These are phyloP conservation scores for Eimeria sp. DNA, from an alignment of 169 alveolate species.

Conservation along the genomic window DNA sequence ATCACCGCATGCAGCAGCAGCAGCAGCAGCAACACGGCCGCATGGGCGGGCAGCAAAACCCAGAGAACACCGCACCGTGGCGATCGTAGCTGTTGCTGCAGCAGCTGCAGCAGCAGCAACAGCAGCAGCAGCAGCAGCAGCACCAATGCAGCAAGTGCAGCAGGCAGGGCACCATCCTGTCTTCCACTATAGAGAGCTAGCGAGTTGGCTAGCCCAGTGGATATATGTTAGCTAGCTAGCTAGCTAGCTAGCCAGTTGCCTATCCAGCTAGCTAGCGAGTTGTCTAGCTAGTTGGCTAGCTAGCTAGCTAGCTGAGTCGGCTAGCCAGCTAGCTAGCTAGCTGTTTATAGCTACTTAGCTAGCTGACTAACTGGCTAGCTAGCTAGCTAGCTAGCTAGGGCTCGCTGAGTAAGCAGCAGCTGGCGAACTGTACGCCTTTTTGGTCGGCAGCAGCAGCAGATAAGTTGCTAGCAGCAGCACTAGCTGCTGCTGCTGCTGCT, in stretches of 20 bases:
- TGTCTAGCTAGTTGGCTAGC: background rate
- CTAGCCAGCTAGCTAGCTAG: conserved; percentile 19
- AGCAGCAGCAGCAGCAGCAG: background rate
- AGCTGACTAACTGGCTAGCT: background rate
- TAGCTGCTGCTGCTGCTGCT: conserved; percentile 29
- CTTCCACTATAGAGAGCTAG: background rate
- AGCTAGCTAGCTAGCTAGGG: background rate
- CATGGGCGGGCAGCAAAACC: background rate
- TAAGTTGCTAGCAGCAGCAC: background rate
- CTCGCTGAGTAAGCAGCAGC: background rate
- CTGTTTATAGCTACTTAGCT: background rate
- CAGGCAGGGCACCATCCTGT: background rate
- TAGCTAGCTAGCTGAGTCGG: background rate
- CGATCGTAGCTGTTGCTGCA: background rate
- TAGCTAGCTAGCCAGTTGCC: background rate
- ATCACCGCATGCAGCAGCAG: conserved; percentile 24
- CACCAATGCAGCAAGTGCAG: background rate
- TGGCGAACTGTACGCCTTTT: background rate
- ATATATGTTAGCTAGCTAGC: background rate
- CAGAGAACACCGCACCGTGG: background rate
- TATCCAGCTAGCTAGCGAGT: background rate
- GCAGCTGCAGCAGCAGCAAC: background rate
- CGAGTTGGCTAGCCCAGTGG: conserved; percentile 2
- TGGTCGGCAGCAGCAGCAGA: background rate
- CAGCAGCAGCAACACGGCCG: conserved; percentile 7